phyloP scores from a whole-genome alignment of 2,329 filamentous ascomycete genomes.

The Metarhizium album region DNA sequence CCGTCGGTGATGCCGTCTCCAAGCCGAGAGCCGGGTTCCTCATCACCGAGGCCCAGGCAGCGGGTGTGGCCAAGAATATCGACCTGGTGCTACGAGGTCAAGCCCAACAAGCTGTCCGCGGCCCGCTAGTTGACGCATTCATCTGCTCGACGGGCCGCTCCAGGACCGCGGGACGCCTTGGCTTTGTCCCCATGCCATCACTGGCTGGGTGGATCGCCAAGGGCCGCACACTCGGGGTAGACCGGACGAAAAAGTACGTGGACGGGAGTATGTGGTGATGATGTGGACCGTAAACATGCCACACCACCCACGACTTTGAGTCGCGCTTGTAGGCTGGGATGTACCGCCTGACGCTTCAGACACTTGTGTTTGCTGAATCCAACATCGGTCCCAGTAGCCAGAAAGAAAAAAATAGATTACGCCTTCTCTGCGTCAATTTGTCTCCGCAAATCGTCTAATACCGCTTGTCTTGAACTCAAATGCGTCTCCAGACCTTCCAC shows the following conservation, averaged over 20 bases:
- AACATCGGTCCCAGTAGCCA: neutral
- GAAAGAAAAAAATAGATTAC: neutral
- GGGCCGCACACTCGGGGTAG: conserved; percentile 36
- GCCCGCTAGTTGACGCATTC: conserved; percentile 37
- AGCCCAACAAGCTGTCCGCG: conserved; percentile 32
- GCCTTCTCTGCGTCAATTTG: conserved; percentile 81
- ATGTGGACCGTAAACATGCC: conserved; percentile 1
- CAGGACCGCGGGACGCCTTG: conserved; percentile 38
- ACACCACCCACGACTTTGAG: neutral
- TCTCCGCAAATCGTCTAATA: conserved; percentile 63
- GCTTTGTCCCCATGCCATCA: conserved; percentile 37
- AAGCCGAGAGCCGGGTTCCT: conserved; percentile 46
- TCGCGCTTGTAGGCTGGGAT: conserved; percentile 1
- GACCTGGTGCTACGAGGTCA: conserved; percentile 35
- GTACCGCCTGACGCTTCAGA: neutral
- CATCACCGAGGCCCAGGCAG: conserved; percentile 46
- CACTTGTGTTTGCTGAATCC: neutral
- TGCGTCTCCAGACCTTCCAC: conserved; percentile 83
- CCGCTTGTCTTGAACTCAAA: conserved; percentile 62
- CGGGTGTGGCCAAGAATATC: conserved; percentile 42
- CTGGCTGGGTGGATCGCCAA: conserved; percentile 40
- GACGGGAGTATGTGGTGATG: conserved; percentile 36
- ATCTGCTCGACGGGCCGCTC: conserved; percentile 38
- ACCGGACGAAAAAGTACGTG: conserved; percentile 33
- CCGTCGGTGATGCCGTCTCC: conserved; percentile 41